Evolutionary conservation across 2,329 filamentous ascomycete species (phyloP).

Genomic region (Diaporthe sp.): DNA sequence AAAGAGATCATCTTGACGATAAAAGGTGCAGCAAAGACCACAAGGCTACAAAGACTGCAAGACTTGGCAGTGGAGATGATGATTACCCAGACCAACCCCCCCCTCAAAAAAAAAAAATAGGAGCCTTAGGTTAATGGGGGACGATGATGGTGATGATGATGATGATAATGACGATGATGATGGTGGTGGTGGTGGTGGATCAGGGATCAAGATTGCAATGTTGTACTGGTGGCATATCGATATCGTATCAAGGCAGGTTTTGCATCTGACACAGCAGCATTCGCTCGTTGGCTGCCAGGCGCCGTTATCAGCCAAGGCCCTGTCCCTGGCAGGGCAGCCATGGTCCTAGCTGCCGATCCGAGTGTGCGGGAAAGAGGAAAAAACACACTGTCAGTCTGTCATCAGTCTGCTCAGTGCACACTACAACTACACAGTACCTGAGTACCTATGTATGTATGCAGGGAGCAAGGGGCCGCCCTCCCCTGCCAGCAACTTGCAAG

Average conservation of each 20-base stretch:
- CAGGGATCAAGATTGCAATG: constrained; percentile 12
- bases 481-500: neutral
- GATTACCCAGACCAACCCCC: too few species aligned
- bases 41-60: too few species aligned
- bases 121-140: too few species aligned
- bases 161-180: too few species aligned
- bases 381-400: too few species aligned
- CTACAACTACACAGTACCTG: too few species aligned
- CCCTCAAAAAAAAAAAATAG: too few species aligned
- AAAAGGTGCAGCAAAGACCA: too few species aligned
- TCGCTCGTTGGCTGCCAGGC: constrained; percentile 27
- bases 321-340: neutral
- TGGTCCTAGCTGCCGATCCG: constrained; percentile 32
- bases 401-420: neutral
- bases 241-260: constrained; percentile 10
- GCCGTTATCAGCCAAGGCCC: constrained; percentile 26
- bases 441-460: neutral
- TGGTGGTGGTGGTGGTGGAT: neutral
- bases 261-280: constrained; percentile 3
- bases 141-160: too few species aligned
- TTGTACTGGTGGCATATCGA: constrained; percentile 10
- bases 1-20: neutral
- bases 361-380: neutral
- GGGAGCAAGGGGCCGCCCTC: neutral
- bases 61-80: neutral